phyloP scores from a whole-genome alignment of 345 rosid species.

The Balakata baccata region DNA sequence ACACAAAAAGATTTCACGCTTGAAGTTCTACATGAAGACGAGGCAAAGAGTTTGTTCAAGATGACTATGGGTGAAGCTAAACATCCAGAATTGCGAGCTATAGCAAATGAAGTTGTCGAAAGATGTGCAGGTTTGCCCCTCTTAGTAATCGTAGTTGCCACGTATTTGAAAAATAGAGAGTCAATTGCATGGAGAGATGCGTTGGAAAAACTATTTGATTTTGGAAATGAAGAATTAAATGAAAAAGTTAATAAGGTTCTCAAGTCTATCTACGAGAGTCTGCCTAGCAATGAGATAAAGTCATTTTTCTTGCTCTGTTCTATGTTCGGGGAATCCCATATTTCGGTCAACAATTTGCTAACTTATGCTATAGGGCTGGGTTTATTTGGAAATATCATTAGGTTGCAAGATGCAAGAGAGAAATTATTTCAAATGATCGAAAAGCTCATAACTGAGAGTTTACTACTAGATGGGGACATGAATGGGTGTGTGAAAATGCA shows the following conservation, averaged over 20 bases:
- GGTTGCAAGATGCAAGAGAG: too few species aligned
- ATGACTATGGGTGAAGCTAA: slow-evolving; percentile 10
- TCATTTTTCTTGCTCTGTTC: too few species aligned
- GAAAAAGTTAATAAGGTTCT: too few species aligned
- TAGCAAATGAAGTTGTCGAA: slow-evolving; percentile 11
- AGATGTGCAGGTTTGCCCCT: slow-evolving; percentile 36
- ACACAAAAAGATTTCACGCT: not conserved
- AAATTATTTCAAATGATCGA: too few species aligned
- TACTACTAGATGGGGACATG: not conserved
- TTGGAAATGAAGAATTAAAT: too few species aligned
- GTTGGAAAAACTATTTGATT: not conserved
- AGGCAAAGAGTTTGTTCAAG: slow-evolving; percentile 29
- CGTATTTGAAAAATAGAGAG: slow-evolving; percentile 3
- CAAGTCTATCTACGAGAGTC: too few species aligned
- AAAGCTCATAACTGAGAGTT: not conserved
- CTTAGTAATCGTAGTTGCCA: slow-evolving; percentile 20
- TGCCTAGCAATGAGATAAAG: too few species aligned
- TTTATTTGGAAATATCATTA: too few species aligned
- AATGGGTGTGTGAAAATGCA: not conserved
- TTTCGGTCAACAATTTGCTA: too few species aligned
- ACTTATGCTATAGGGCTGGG: too few species aligned
- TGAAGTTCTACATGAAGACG: not conserved
- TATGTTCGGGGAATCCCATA: too few species aligned
- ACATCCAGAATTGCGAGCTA: not conserved
- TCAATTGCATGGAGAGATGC: slow-evolving; percentile 26